Evolutionary conservation across 2,329 filamentous ascomycete genomes (phyloP).

Genomic region (Cytospora piceicola): DNA sequence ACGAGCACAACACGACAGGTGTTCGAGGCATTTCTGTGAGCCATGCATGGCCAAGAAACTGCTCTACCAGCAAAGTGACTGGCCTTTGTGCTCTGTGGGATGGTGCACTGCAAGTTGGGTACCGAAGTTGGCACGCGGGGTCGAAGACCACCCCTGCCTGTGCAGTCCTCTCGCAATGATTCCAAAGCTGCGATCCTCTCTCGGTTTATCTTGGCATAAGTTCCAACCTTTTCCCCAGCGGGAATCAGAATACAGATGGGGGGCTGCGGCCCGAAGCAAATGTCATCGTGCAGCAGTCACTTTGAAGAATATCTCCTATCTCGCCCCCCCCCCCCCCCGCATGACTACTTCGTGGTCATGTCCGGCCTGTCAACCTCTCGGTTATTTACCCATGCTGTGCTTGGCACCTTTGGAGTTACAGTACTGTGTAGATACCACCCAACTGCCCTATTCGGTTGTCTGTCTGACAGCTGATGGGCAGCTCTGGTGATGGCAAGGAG

Average conservation of each 20-base stretch:
- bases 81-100: not conserved
- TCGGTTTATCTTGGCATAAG: not conserved
- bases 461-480: not conserved
- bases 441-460: not conserved
- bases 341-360: not conserved
- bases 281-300: not conserved
- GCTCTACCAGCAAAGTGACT: not conserved
- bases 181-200: too few relatives aligned
- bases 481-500: not conserved
- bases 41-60: not conserved
- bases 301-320: not conserved
- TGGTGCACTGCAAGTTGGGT: not conserved
- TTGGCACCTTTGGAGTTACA: not conserved
- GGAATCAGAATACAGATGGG: not conserved
- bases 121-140: not conserved
- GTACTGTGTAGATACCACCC: not conserved
- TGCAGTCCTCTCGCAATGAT: not conserved
- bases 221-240: not conserved
- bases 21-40: not conserved
- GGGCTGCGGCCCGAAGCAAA: not conserved
- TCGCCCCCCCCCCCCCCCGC: too few relatives aligned
- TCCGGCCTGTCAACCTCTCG: not conserved
- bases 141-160: not conserved
- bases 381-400: not conserved
- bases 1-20: not conserved